Evolutionary conservation across 768 basidiomycete genomes (phyloP).

Genomic region (Tremella fuciformis): DNA sequence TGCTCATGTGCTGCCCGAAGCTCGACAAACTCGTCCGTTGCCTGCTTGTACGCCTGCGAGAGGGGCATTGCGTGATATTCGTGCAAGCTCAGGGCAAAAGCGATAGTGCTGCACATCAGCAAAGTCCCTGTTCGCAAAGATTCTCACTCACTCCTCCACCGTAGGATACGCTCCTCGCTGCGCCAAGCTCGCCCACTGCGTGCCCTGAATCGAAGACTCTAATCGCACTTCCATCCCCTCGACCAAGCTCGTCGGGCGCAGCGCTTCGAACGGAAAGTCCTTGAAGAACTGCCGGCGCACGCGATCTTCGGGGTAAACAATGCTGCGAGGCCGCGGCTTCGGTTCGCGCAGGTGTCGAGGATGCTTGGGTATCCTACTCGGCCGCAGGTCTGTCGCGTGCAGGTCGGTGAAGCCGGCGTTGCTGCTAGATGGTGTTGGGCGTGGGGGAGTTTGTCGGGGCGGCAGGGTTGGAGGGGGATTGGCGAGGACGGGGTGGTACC

Average conservation of each 20-base stretch:
- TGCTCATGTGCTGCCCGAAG: constrained; percentile 81
- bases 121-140: neutral
- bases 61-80: constrained; percentile 63
- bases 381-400: neutral
- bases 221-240: constrained; percentile 57
- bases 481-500: constrained; percentile 80
- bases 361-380: neutral
- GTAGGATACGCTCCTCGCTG: constrained; percentile 79
- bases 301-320: constrained; percentile 79
- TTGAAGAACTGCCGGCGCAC: constrained; percentile 86
- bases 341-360: constrained; percentile 56
- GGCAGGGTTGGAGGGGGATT: constrained; percentile 86
- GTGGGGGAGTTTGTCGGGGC: constrained; percentile 62
- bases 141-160: constrained; percentile 75
- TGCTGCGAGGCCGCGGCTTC: constrained; percentile 56
- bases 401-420: neutral
- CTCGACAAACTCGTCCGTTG: constrained; percentile 80
- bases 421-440: constrained; percentile 20
- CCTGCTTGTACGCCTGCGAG: constrained; percentile 72
- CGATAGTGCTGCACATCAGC: constrained; percentile 62
- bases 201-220: constrained; percentile 54
- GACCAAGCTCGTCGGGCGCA: constrained; percentile 71
- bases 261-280: constrained; percentile 95
- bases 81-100: constrained; percentile 76
- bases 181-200: constrained; percentile 70